A percentile compares a stretch with the other conserved stretches of the same genome.
These are phyloP conservation scores for Boletus subluridellus DNA, from an alignment of 1,284 basidiomycete genomes.

Conservation along the genomic window DNA sequence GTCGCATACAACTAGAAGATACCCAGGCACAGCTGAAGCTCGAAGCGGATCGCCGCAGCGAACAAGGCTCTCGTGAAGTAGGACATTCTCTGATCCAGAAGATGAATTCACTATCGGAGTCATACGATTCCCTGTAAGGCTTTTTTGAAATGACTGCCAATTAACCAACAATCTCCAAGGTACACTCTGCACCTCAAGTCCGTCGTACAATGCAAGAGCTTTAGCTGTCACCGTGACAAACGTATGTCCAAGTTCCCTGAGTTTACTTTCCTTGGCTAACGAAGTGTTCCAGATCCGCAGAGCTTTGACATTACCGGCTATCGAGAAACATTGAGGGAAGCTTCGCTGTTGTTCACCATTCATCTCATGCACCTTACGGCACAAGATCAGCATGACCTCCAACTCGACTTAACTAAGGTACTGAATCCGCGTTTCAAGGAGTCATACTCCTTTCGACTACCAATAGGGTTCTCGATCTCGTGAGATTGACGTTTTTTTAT, in stretches of 20 bases:
- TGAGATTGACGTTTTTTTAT: conserved; percentile 23
- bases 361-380: conserved; percentile 39
- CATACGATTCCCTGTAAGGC: conserved; percentile 21
- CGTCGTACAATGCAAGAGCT: neutral
- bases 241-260: neutral
- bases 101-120: conserved; percentile 24
- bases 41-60: conserved; percentile 16
- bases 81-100: conserved; percentile 23
- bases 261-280: neutral
- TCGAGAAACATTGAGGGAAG: conserved; percentile 20
- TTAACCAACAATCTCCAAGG: conserved; percentile 7
- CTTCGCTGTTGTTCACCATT: conserved; percentile 37
- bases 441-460: conserved; percentile 36
- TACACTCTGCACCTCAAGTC: conserved; percentile 18
- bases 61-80: conserved; percentile 19
- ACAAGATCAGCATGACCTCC: conserved; percentile 43
- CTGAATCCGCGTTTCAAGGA: conserved; percentile 37
- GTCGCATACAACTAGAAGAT: conserved; percentile 26
- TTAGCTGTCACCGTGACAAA: neutral
- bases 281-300: conserved; percentile 5
- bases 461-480: conserved; percentile 36
- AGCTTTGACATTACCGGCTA: conserved; percentile 22
- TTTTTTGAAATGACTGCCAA: neutral
- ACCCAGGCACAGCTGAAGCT: conserved; percentile 22
- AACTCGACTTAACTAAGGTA: conserved; percentile 37